Conservation (phyloP, 1,139 yeast species). For the Taphrina flavorubra region DNA sequence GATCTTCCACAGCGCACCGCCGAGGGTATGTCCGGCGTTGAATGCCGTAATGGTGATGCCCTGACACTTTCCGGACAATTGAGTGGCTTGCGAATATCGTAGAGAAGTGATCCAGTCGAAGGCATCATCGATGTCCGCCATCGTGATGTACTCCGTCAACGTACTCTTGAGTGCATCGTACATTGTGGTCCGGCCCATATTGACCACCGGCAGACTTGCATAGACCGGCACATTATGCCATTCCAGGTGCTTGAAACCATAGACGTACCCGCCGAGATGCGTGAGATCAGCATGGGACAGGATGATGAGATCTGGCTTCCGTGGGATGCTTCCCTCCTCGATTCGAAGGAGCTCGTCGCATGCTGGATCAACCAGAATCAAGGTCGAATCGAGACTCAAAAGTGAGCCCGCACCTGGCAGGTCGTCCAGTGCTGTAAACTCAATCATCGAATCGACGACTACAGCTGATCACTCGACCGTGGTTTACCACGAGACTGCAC, state of each 20-base stretch:
- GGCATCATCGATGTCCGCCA: constrained; percentile 77
- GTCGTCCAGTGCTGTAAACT: constrained; percentile 18
- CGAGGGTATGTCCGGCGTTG: constrained; percentile 91
- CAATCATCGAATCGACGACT: constrained; percentile 11
- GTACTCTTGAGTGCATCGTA: constrained; percentile 83
- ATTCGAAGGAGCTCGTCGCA: constrained; percentile 41
- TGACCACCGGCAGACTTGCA: constrained; percentile 85
- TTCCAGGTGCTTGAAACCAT: constrained; percentile 65
- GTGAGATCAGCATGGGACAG: constrained; percentile 85
- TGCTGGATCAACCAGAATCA: constrained; percentile 43
- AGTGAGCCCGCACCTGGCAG: constrained; percentile 32
- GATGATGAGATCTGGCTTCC: constrained; percentile 62
- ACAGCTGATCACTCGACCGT: too few species aligned
- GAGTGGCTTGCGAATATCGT: constrained; percentile 80
- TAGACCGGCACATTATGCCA: constrained; percentile 75
- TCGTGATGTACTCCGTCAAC: constrained; percentile 58
- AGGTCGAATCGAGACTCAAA: constrained; percentile 40
- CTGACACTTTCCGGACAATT: constrained; percentile 56
- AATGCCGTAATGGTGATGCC: constrained; percentile 75
- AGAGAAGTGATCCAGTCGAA: constrained; percentile 72
- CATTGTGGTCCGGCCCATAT: constrained; percentile 83
- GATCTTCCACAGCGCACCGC: constrained; percentile 88
- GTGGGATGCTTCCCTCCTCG: constrained; percentile 15
- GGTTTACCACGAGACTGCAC: too few species aligned
- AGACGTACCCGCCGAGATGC: constrained; percentile 79